Evolutionary conservation across 2,329 filamentous ascomycete species (phyloP).

Genomic region (Penicillium sp.): DNA sequence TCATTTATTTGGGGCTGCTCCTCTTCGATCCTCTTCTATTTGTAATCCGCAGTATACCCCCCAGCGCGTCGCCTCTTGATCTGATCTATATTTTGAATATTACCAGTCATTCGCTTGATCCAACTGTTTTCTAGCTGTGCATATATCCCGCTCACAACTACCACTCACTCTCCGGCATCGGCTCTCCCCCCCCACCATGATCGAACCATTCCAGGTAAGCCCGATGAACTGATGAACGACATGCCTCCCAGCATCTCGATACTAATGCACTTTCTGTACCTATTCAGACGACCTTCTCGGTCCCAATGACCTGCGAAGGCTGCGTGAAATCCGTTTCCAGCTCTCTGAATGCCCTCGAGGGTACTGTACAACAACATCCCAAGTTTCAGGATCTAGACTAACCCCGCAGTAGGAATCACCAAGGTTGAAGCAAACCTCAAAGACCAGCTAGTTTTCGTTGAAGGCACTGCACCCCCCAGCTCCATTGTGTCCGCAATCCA

Average conservation of each 20-base stretch:
- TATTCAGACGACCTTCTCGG: conserved; percentile 93
- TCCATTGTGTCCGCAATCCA: conserved; percentile 86
- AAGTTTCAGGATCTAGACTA: not conserved
- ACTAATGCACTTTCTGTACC: conserved; percentile 15
- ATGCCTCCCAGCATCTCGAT: not conserved
- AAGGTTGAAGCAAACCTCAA: conserved; percentile 79
- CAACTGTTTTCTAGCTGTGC: not conserved
- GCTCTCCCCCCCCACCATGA: conserved; percentile 32
- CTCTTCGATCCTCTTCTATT: too few relatives aligned
- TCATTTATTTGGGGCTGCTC: too few relatives aligned
- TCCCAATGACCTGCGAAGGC: conserved; percentile 84
- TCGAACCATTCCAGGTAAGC: conserved; percentile 47
- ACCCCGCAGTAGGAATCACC: conserved; percentile 60
- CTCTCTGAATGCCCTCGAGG: conserved; percentile 68
- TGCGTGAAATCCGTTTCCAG: conserved; percentile 84
- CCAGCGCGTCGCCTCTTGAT: not conserved
- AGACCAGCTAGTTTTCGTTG: conserved; percentile 77
- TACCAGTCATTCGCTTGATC: not conserved
- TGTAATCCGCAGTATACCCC: not conserved
- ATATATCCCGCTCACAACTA: not conserved
- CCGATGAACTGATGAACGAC: conserved; percentile 4
- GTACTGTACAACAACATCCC: conserved; percentile 37
- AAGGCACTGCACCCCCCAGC: conserved; percentile 86
- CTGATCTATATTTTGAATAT: not conserved
- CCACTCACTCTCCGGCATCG: conserved; percentile 1